Base-by-base conservation (phyloP, 2,329 filamentous ascomycete species). In the Xylaria sp. region DNA sequence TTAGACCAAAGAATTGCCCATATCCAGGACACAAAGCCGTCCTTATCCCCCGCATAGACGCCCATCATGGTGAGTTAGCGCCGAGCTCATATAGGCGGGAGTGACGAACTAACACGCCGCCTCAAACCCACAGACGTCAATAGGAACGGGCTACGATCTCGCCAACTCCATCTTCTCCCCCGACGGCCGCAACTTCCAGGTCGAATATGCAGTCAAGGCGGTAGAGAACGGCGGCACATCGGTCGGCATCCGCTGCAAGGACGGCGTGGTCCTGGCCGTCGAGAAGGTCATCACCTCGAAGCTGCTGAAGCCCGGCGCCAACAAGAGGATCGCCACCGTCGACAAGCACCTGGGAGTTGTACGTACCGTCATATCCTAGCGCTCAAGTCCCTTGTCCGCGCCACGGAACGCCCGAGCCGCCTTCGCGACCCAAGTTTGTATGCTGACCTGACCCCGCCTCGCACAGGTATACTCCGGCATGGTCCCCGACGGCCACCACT, bases 141-240 rank as follows among this genome's bases (percentile, higher is more conserved):
- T 99, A 92, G 96, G 96, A 80, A 99, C 96, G 78, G 96, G 96
- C 79, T 99, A 99, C 85, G 96, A 99, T 89, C 91, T 99, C 78
- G 93, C 93, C 81, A 99, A 99, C 89, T 98, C 96, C 79, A 97
- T 98, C 86, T 99, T 98, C 87, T 98, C 96, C 57, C 96, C 96
- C 74, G 96, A 99, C 84, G 96, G 96, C 80, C 93, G 96, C 76
- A 99, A 99, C 83, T 99, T 99, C 83, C 96, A 99, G 84, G 93
- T 97, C 82, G 96, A 99, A 87, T 99, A 99, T 82, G 96, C 96
- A 74, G 92, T 97, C 76, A 99, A 99, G 87, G 96, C 96, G 65
- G 96, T 99, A 72, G 96, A 99, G 85, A 98, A 97, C 78, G 96
- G 95, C 74, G 95, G 96, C 78, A 99, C 96, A 63, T 94, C 94